These are phyloP conservation scores for Elsinoe ampelina DNA, from an alignment of 2,329 filamentous ascomycete genomes.

Conservation along the genomic window DNA sequence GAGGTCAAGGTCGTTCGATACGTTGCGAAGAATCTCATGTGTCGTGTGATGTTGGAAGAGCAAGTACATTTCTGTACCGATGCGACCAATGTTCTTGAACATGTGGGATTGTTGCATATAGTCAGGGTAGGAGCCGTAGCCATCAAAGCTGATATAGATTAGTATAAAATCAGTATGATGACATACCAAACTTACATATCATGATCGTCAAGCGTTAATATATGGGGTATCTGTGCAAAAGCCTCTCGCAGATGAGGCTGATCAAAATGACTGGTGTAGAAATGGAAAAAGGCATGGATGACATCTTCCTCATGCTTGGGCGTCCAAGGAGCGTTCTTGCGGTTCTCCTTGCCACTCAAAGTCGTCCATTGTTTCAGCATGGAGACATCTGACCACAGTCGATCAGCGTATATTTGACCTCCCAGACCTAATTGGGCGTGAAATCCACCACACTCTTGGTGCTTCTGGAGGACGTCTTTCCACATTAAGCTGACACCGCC, in stretches of 20 bases:
- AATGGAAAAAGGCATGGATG: conserved; percentile 94
- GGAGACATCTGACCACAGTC: conserved; percentile 92
- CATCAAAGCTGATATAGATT: conserved; percentile 63
- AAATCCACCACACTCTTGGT: conserved; percentile 90
- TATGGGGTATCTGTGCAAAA: conserved; percentile 92
- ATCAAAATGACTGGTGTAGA: conserved; percentile 97
- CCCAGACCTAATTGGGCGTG: conserved; percentile 87
- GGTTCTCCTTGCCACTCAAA: conserved; percentile 84
- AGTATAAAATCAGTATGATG: conserved; percentile 14
- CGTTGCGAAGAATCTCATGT: conserved; percentile 80
- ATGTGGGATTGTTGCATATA: conserved; percentile 98
- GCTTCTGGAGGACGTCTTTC: conserved; percentile 97
- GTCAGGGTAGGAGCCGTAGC: conserved; percentile 92
- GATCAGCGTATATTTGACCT: conserved; percentile 90
- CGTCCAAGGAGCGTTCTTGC: conserved; percentile 86
- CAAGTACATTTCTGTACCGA: conserved; percentile 95
- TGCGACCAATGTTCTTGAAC: conserved; percentile 94
- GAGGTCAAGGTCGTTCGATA: conserved; percentile 77
- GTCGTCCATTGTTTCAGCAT: conserved; percentile 90
- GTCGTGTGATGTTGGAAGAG: conserved; percentile 98
- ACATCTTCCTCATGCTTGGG: conserved; percentile 93
- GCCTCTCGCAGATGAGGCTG: conserved; percentile 90
- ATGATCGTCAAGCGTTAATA: conserved; percentile 90
- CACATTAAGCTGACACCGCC: conserved; percentile 94
- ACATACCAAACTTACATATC: conserved; percentile 69